Evolutionary conservation across 257 asterid species (phyloP).

Genomic region (Fraxinus anomala): DNA sequence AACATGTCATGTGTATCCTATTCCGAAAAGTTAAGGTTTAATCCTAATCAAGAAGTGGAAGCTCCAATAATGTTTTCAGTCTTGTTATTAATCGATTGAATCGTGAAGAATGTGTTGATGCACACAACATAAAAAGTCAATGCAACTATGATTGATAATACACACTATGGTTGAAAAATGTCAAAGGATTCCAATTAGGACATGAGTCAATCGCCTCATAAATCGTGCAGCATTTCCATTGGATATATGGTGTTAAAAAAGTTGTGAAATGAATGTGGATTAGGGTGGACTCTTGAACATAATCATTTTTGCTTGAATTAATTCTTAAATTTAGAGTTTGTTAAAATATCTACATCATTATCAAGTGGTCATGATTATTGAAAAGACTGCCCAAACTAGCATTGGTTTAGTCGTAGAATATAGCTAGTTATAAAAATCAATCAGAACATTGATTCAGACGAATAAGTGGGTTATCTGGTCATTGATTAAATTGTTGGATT

Average conservation of each 20-base stretch:
- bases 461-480: too few species aligned
- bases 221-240: not conserved
- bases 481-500: too few species aligned
- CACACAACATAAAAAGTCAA: conserved; percentile 7
- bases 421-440: too few species aligned
- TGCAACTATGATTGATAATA: not conserved
- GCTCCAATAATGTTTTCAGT: not conserved
- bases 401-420: too few species aligned
- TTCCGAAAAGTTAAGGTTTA: not conserved
- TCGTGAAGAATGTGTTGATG: conserved; percentile 21
- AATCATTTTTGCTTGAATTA: not conserved
- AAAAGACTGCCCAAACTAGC: too few species aligned
- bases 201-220: conserved; percentile 15
- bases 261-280: not conserved
- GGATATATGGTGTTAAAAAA: not conserved
- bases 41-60: not conserved
- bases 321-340: not conserved
- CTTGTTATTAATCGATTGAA: not conserved
- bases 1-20: not conserved
- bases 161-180: not conserved
- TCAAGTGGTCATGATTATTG: not conserved
- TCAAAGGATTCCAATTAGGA: conserved; percentile 20
- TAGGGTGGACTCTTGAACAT: not conserved
- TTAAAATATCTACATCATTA: not conserved
- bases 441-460: too few species aligned